Conservation (phyloP, 257 asterid species). For the Agastache rugosa region DNA sequence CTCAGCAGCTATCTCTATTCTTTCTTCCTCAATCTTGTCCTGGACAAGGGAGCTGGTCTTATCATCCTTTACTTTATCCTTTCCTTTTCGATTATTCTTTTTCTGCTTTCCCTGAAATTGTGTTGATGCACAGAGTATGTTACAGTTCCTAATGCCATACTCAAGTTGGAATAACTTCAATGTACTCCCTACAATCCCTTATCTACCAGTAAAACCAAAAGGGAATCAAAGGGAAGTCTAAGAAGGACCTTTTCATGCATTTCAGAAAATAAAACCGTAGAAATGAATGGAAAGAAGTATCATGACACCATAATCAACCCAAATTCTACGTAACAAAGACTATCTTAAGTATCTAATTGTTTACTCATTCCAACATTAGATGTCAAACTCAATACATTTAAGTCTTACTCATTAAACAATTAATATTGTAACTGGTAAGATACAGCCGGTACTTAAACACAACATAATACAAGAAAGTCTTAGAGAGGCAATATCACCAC, state of each 20-base stretch:
- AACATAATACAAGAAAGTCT: not conserved
- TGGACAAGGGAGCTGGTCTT: constrained; percentile 41
- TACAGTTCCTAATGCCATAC: not conserved
- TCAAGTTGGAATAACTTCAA: constrained; percentile 8
- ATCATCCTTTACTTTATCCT: constrained; percentile 78
- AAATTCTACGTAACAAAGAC: not conserved
- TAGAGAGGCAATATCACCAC: not conserved
- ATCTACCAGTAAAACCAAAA: constrained; percentile 1
- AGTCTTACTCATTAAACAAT: not conserved
- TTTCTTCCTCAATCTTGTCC: constrained; percentile 57
- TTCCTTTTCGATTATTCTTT: constrained; percentile 67
- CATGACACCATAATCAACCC: not conserved
- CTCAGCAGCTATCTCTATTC: constrained; percentile 40
- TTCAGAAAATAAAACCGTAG: constrained; percentile 31
- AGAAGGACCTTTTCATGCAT: constrained; percentile 36
- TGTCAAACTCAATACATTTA: not conserved
- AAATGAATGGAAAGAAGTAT: constrained; percentile 5
- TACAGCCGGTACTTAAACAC: not conserved
- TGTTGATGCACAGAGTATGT: constrained; percentile 16
- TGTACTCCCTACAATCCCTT: not conserved
- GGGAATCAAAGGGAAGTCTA: not conserved
- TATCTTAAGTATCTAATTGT: not conserved
- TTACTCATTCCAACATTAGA: not conserved
- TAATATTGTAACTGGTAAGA: not conserved
- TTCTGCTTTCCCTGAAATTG: constrained; percentile 76